Conservation (phyloP, 805 yeast species). For the Yarrowia sp. region DNA sequence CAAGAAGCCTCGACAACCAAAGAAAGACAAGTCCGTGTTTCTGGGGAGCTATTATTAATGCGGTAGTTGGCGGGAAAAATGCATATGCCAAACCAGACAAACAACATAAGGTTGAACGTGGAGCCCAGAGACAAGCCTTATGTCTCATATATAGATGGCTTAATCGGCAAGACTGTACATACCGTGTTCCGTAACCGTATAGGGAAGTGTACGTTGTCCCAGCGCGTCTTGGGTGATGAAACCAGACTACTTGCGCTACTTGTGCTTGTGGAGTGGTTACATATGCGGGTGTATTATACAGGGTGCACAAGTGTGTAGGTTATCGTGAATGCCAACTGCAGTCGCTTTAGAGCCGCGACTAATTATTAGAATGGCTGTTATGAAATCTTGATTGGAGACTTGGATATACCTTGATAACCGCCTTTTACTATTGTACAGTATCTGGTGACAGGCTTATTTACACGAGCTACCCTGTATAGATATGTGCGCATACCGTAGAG, state of each 20-base stretch:
- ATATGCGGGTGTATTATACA: background rate
- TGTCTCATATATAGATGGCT: background rate
- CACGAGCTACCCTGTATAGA: background rate
- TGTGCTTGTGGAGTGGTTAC: background rate
- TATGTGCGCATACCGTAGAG: background rate
- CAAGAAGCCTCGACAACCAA: constrained; percentile 9
- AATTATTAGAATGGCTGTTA: background rate
- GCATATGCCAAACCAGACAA: background rate
- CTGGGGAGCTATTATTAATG: constrained; percentile 10
- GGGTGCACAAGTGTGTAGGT: background rate
- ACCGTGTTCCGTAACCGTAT: background rate
- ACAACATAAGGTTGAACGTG: background rate
- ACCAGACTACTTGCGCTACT: background rate
- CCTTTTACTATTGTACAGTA: background rate
- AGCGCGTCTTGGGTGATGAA: background rate
- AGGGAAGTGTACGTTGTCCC: background rate
- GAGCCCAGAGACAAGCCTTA: background rate
- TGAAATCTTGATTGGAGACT: background rate
- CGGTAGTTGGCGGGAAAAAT: background rate
- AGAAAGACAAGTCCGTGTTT: constrained; percentile 17
- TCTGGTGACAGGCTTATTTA: background rate
- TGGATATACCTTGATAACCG: background rate
- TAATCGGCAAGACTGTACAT: background rate
- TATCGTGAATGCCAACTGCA: background rate
- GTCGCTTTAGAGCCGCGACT: background rate